These are phyloP conservation scores for Phialophora chinensis DNA, from an alignment of 2,329 filamentous ascomycete species.

Conservation along the genomic window DNA sequence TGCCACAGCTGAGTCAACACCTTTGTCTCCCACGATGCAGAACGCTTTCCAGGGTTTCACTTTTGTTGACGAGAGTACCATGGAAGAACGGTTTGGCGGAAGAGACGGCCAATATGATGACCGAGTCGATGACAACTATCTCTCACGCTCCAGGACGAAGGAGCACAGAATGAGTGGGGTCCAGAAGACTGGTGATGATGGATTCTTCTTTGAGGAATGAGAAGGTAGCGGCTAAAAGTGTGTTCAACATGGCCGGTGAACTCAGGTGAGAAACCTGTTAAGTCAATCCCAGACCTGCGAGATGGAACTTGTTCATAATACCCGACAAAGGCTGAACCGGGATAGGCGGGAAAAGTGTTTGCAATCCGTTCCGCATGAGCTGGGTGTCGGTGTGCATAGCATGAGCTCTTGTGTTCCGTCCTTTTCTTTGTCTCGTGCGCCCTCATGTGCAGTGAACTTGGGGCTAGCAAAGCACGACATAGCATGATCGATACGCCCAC, in stretches of 20 bases:
- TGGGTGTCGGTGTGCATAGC: slow-evolving; percentile 15
- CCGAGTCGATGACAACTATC: slow-evolving; percentile 31
- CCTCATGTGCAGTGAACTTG: neutral
- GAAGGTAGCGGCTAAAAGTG: neutral
- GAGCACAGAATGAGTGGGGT: slow-evolving; percentile 53
- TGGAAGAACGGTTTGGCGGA: slow-evolving; percentile 79
- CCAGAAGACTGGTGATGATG: slow-evolving; percentile 45
- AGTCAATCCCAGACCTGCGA: slow-evolving; percentile 19
- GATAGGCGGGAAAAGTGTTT: slow-evolving; percentile 15
- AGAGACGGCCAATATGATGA: slow-evolving; percentile 43
- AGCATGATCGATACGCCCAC: neutral
- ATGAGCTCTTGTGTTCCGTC: neutral
- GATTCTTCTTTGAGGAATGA: slow-evolving; percentile 36
- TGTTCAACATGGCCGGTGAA: neutral
- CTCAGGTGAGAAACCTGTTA: neutral
- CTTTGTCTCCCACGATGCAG: slow-evolving; percentile 91
- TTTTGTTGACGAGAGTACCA: slow-evolving; percentile 95
- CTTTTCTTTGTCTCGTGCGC: neutral
- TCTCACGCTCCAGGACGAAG: slow-evolving; percentile 35
- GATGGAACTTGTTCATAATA: slow-evolving; percentile 20
- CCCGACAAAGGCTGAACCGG: slow-evolving; percentile 1
- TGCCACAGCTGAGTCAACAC: slow-evolving; percentile 82
- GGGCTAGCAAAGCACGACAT: neutral
- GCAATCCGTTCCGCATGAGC: slow-evolving; percentile 1
- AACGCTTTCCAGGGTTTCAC: slow-evolving; percentile 99